Conservation (phyloP, 805 yeast genomes). For the Dipodascus albidus region DNA sequence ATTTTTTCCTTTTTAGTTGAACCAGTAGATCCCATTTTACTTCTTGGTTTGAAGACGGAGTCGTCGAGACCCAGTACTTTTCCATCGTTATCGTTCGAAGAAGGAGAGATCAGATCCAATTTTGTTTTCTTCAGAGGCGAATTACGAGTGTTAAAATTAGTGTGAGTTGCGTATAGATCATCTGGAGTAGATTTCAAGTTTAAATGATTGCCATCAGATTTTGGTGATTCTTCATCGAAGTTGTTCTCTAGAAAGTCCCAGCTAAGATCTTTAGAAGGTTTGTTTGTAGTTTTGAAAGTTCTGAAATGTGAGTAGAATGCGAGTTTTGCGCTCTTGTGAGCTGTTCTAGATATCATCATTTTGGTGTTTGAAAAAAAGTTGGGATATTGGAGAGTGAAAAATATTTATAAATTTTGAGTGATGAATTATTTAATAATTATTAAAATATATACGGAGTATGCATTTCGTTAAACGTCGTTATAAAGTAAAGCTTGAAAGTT, state of each 20-base stretch:
- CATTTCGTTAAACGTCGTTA: no score
- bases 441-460: no score
- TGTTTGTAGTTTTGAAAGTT: no score
- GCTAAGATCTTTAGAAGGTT: not conserved
- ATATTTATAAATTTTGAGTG: no score
- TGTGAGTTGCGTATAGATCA: slow-evolving; percentile 1
- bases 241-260: not conserved
- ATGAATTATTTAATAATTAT: no score
- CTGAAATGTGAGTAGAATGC: not conserved
- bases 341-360: not conserved
- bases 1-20: slow-evolving; percentile 13
- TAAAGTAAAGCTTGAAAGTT: no score
- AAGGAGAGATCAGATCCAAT: not conserved
- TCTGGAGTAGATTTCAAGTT: not conserved
- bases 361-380: no score
- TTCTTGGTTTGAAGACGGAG: not conserved
- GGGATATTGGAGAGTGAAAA: no score
- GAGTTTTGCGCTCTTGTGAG: not conserved
- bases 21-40: not conserved
- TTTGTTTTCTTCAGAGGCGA: not conserved
- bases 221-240: not conserved
- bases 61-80: not conserved
- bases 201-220: not conserved
- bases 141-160: not conserved
- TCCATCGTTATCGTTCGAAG: not conserved